Conservation (phyloP, 148 eudicot species). For the Rhododendron mucronatum region DNA sequence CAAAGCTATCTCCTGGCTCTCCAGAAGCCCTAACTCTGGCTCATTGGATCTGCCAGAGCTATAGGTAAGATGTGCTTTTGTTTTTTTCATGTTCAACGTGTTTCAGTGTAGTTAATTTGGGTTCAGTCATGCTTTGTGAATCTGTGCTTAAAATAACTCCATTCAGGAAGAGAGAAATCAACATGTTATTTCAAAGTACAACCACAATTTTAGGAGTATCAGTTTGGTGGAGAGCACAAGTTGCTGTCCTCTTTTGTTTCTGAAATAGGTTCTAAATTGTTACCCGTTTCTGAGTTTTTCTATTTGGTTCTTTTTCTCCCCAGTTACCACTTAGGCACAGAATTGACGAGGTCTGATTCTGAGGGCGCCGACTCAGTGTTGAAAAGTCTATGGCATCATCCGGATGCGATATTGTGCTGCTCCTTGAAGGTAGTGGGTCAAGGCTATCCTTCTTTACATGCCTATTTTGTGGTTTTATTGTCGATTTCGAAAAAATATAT, state of each 20-base stretch:
- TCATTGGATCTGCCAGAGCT: constrained; percentile 93
- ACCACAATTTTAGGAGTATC: neutral
- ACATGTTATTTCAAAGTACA: neutral
- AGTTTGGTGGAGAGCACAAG: neutral
- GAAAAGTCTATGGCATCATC: constrained; percentile 93
- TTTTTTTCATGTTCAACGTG: neutral
- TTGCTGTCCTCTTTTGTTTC: neutral
- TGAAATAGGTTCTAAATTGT: neutral
- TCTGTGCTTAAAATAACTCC: neutral
- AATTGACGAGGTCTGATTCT: constrained; percentile 56
- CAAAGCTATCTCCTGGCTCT: constrained; percentile 71
- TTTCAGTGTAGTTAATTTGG: neutral
- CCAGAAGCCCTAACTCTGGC: constrained; percentile 90
- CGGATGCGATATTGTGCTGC: constrained; percentile 91
- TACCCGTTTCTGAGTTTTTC: neutral
- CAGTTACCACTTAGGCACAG: constrained; percentile 73
- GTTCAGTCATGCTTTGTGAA: neutral
- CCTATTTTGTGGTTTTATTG: neutral
- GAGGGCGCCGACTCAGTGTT: constrained; percentile 51
- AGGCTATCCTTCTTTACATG: neutral
- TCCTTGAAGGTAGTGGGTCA: constrained; percentile 62
- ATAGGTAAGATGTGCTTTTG: constrained; percentile 43
- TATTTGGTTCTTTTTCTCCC: constrained; percentile 5
- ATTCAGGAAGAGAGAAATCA: neutral
- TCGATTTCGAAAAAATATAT: neutral